phyloP scores from a whole-genome alignment of 257 asterid species.

The Gynochthodes officinalis region DNA sequence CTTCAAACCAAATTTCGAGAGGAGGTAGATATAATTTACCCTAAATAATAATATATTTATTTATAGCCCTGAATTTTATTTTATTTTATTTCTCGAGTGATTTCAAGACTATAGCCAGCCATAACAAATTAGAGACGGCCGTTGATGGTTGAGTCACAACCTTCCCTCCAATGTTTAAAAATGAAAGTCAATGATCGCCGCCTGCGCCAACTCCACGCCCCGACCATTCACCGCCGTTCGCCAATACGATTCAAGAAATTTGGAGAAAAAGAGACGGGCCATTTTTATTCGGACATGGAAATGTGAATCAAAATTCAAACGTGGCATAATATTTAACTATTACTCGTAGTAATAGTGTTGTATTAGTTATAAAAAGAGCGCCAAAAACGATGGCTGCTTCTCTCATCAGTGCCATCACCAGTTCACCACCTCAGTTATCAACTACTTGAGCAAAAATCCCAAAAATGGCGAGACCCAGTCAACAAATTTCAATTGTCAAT shows the following conservation, averaged over 20 bases:
- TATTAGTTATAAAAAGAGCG: slow-evolving; percentile 9
- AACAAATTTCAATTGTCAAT: slow-evolving; percentile 29
- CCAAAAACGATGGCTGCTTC: slow-evolving; percentile 43
- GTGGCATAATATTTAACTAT: too few species aligned
- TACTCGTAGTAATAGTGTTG: too few species aligned
- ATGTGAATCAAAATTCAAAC: too few species aligned
- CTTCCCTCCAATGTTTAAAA: too few species aligned
- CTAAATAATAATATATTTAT: too few species aligned
- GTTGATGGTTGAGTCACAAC: background rate
- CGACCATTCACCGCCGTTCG: background rate
- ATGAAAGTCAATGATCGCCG: slow-evolving; percentile 12
- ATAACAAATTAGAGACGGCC: background rate
- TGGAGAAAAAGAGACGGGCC: background rate
- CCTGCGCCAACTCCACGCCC: background rate
- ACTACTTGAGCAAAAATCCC: slow-evolving; percentile 9
- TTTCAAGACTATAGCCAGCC: background rate
- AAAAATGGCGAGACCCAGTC: slow-evolving; percentile 46
- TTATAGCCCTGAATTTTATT: too few species aligned
- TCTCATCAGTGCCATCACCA: slow-evolving; percentile 22
- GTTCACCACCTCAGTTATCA: slow-evolving; percentile 30
- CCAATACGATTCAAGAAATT: background rate
- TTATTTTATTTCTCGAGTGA: too few species aligned
- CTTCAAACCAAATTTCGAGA: too few species aligned
- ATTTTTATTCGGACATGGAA: too few species aligned
- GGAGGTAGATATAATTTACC: too few species aligned